Base-by-base conservation (phyloP, 2,329 filamentous ascomycete species). In the Fusarium veterinarium region DNA sequence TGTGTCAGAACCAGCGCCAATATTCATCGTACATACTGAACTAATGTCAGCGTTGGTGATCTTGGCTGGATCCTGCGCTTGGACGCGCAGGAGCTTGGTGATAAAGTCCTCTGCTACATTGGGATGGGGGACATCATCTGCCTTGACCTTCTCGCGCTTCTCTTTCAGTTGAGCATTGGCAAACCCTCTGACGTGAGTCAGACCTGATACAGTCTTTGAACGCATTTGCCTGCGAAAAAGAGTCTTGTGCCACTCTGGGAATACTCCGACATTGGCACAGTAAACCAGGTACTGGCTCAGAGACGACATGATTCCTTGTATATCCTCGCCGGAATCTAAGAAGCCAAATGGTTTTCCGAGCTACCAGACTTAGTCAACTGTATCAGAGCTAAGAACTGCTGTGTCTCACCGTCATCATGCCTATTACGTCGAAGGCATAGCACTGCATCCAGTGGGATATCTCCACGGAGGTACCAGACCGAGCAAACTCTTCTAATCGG, bases 61-160 rank as follows among this genome's bases (percentile, higher is more conserved):
- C 35, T 55, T 55, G 0, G 0, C 20, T 1, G 35, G 25, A 19
- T 55, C 25, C 3, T 14, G 20, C 0, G 37, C 4, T 4, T 55
- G 51, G 8, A 55, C 5, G 6, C 51, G 51, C 14, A 55, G 5
- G 1, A 55, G 19, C 20, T 55, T 55, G 25, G 25, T 42, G 11
- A 42, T 12, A 11, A 55, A 55, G 25, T 42, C 51, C 20, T 42
- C 51, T 31, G 37, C 37, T 2, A 2, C 35, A 23, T 41, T 2
- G 4, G 3, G 2, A n/a, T 19, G 0, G 2, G 4, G 0, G 1
- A 4, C 1, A 6, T 30, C 10, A 23, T 11, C 20, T 42, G 19
- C 6, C 3, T 31, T 8, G 37, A 4, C 6, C 51, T 11, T 42
- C 10, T 55, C 25, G 14, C 51, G 51, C 25, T 55, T 55, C 0